Evolutionary conservation across 306 rosid species (phyloP).

Genomic region (Pueraria montana): DNA sequence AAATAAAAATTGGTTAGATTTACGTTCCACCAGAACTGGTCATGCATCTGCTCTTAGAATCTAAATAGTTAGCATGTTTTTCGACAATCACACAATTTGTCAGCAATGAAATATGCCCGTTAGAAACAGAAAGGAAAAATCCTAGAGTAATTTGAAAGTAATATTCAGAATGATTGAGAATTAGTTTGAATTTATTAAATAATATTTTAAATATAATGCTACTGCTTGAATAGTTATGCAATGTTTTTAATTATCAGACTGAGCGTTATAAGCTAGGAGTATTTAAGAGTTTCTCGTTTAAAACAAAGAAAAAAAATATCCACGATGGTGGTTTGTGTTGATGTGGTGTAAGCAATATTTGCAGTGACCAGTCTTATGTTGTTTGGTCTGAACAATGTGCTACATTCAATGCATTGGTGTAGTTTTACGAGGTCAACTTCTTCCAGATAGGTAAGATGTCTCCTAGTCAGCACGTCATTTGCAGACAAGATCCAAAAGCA

Average conservation of each 20-base stretch:
- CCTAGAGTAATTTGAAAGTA: neutral
- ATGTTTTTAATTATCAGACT: neutral
- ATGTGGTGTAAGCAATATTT: conserved; percentile 16
- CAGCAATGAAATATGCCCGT: neutral
- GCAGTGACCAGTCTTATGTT: neutral
- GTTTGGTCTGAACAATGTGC: conserved; percentile 31
- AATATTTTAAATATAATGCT: neutral
- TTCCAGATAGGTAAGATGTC: conserved; percentile 41
- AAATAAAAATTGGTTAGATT: neutral
- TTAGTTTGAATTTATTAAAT: neutral
- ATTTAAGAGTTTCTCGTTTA: neutral
- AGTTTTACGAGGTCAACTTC: conserved; percentile 49
- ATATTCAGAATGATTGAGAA: neutral
- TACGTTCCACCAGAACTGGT: conserved; percentile 10
- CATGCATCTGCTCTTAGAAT: conserved; percentile 3
- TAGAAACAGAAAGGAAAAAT: neutral
- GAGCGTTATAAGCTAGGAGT: neutral
- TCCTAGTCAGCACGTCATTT: conserved; percentile 44
- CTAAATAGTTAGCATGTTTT: conserved; percentile 17
- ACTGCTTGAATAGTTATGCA: neutral
- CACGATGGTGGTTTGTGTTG: neutral
- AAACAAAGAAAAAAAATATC: neutral
- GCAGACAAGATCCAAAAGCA: conserved; percentile 40
- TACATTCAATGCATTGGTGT: conserved; percentile 41
- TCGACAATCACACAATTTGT: conserved; percentile 1